These are phyloP conservation scores for Terfezia boudieri DNA, from an alignment of 495 filamentous ascomycete species.

Conservation along the genomic window DNA sequence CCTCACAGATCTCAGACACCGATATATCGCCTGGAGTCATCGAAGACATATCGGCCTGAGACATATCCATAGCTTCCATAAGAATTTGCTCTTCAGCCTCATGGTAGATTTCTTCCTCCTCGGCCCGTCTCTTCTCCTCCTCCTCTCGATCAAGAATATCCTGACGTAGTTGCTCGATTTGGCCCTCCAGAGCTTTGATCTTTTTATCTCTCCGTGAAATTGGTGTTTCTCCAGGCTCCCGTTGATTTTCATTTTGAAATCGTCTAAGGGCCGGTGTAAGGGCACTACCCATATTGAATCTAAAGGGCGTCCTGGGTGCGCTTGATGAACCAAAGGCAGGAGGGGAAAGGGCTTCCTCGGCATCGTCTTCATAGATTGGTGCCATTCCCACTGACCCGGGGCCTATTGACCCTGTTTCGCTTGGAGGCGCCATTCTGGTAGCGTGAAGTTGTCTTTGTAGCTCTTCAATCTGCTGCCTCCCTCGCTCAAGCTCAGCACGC, in stretches of 20 bases:
- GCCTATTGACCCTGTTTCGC: constrained; percentile 7
- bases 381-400: constrained; percentile 9
- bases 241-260: background rate
- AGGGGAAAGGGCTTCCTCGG: background rate
- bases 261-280: background rate
- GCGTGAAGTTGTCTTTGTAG: constrained; percentile 13
- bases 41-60: background rate
- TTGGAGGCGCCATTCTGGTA: constrained; percentile 12
- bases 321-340: background rate
- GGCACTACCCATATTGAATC: background rate
- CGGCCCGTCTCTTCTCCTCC: constrained; percentile 12
- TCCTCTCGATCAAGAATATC: constrained; percentile 14
- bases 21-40: background rate
- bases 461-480: constrained; percentile 16
- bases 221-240: constrained; percentile 4
- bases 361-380: background rate
- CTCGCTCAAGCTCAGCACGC: constrained; percentile 24
- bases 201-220: constrained; percentile 12
- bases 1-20: background rate
- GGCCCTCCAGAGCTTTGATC: constrained; percentile 14
- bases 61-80: constrained; percentile 3
- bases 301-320: background rate
- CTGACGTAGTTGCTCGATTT: constrained; percentile 12
- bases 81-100: constrained; percentile 19
- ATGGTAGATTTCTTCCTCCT: constrained; percentile 19